Evolutionary conservation across 1,284 basidiomycete genomes (phyloP), one percentile per base, ranked within the genome.

Genomic region (Ustilago nuda): DNA sequence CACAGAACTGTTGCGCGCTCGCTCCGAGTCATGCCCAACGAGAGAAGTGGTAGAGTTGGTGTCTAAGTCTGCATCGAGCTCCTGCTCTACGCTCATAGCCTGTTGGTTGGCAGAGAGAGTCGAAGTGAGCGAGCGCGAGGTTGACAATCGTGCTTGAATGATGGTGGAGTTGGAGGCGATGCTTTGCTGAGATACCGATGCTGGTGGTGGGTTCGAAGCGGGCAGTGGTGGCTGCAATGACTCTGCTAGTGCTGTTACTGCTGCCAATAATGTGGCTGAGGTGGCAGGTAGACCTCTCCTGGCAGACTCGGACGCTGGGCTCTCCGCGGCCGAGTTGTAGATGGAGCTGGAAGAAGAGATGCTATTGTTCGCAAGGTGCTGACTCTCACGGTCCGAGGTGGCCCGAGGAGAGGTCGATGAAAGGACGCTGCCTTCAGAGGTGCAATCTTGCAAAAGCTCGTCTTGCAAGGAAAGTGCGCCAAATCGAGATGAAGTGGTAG

Each of bases 31-130:
- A 32, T 52, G 56, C 11, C 48, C 53, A 33, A 58, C 33, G 6
- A 57, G 19, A 6, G 64, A 53, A 5, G 60, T 37, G 12, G 57
- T 54, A 11, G 48, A 12, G 5, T 61, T 52, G 43, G 27, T 35
- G 27, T 62, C 43, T 15, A 45, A 19, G 13, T 19, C 58, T 41
- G 65, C 68, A 37, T 76, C 68, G 11, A 76, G 59, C 51, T 76
- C 73, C 52, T 76, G 73, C 32, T 76, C 73, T 7, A 76, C 19
- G 45, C 73, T 76, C 55, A 76, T 41, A 4, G 73, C 67, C 35
- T 75, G 66, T 32, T 68, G 64, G 17, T 64, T 56, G 23, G 61
- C 46, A 32, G 71, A 56, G 11, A 68, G 9, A 36, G 30, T 33
- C 8, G 51, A 56, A 3, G 63, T 41, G 32, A 66, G 43, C 27